These are phyloP conservation scores for Dictyostelium capitatum DNA, from an alignment of 78 protist genomes.

Conservation along the genomic window DNA sequence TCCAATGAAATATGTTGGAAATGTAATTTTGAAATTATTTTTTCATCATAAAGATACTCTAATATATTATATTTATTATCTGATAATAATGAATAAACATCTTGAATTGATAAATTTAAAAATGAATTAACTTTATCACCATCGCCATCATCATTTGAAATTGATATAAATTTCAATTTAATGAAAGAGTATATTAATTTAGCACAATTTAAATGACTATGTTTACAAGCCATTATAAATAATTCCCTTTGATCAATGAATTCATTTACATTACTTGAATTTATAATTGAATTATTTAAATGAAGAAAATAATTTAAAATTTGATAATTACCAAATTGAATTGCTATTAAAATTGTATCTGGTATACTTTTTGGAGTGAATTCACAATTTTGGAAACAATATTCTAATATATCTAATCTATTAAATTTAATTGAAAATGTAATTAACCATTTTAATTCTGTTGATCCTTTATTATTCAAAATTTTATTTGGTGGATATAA, in stretches of 20 bases:
- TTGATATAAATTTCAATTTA: too few relatives aligned
- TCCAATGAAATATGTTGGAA: too few relatives aligned
- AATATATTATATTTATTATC: too few relatives aligned
- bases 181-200: background rate
- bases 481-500: too few relatives aligned
- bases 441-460: too few relatives aligned
- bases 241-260: background rate
- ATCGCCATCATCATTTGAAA: background rate
- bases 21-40: too few relatives aligned
- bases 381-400: background rate
- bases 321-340: background rate
- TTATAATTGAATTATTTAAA: too few relatives aligned
- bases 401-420: conserved; percentile 1
- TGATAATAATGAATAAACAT: too few relatives aligned
- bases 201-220: background rate
- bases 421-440: background rate
- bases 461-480: too few relatives aligned
- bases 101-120: too few relatives aligned
- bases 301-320: background rate
- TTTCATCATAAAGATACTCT: too few relatives aligned
- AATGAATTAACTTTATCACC: background rate
- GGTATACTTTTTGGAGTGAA: background rate
- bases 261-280: too few relatives aligned
- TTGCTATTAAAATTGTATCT: background rate
- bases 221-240: background rate